A percentile compares a stretch with the other conserved stretches of the same genome.
These are phyloP conservation scores for Cercospora sp. DNA, from an alignment of 2,329 filamentous ascomycete species.

Conservation along the genomic window DNA sequence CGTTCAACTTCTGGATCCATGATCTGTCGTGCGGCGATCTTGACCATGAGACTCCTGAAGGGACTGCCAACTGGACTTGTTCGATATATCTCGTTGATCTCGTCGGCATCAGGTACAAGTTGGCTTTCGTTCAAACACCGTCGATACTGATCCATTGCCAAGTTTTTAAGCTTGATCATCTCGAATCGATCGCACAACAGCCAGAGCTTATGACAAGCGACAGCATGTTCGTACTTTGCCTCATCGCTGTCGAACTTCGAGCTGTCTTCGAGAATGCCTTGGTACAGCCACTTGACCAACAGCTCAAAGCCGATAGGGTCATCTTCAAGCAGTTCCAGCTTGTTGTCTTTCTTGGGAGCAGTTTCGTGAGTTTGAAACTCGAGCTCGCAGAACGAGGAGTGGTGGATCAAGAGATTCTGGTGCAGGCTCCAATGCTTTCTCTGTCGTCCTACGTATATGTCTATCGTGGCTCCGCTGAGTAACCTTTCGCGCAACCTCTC, in stretches of 20 bases:
- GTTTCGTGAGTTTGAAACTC: conserved; percentile 40
- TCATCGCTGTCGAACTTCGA: conserved; percentile 46
- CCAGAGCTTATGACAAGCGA: conserved; percentile 56
- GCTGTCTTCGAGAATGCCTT: conserved; percentile 54
- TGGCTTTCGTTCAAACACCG: conserved; percentile 52
- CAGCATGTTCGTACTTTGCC: conserved; percentile 56
- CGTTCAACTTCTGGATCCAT: conserved; percentile 56
- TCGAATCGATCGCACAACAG: conserved; percentile 55
- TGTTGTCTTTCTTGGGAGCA: conserved; percentile 41
- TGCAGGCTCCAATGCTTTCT: conserved; percentile 54
- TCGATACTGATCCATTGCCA: conserved; percentile 57
- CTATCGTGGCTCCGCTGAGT: conserved; percentile 54
- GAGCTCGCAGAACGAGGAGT: conserved; percentile 50
- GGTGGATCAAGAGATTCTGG: conserved; percentile 54
- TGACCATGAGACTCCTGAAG: conserved; percentile 53
- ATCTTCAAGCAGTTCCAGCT: conserved; percentile 51
- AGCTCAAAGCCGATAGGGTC: conserved; percentile 56
- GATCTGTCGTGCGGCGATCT: conserved; percentile 58
- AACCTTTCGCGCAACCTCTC: conserved; percentile 52
- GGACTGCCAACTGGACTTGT: conserved; percentile 47
- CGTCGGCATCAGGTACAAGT: conserved; percentile 56
- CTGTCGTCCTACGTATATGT: conserved; percentile 52
- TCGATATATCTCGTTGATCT: conserved; percentile 57
- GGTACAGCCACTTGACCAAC: conserved; percentile 59
- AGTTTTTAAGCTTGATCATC: conserved; percentile 53